phyloP scores from a whole-genome alignment of 257 asterid species.

The Petunia secreta region DNA sequence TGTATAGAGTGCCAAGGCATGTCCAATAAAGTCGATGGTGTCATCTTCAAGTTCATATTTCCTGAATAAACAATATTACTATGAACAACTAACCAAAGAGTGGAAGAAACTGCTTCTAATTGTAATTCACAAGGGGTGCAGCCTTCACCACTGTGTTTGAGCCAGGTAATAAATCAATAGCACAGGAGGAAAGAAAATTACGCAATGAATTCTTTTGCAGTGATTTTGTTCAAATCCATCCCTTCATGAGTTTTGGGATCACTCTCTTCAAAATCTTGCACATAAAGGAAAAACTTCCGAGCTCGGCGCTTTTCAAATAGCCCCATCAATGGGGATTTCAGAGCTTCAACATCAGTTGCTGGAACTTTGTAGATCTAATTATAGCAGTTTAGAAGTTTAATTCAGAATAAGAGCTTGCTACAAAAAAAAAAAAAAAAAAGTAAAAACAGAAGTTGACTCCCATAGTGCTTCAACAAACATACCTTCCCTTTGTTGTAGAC shows the following conservation, averaged over 20 bases:
- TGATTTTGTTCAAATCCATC: constrained; percentile 72
- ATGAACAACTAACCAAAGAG: constrained; percentile 15
- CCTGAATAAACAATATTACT: constrained; percentile 48
- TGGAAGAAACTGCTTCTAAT: constrained; percentile 11
- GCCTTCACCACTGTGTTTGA: constrained; percentile 21
- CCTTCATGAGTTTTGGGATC: constrained; percentile 85
- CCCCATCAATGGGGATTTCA: constrained; percentile 94
- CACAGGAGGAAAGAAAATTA: constrained; percentile 37
- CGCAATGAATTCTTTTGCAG: constrained; percentile 80
- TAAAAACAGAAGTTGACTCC: background rate
- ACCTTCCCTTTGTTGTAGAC: constrained; percentile 98
- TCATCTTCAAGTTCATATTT: constrained; percentile 94
- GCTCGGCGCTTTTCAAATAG: constrained; percentile 95
- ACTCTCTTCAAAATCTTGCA: constrained; percentile 86
- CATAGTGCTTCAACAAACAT: constrained; percentile 28
- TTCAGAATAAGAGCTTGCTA: constrained; percentile 12
- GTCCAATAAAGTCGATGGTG: constrained; percentile 92
- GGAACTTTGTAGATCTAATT: constrained; percentile 94
- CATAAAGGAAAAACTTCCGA: constrained; percentile 87
- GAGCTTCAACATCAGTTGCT: constrained; percentile 98
- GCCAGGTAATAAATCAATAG: constrained; percentile 10
- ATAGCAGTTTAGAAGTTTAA: constrained; percentile 27
- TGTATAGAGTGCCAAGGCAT: constrained; percentile 81
- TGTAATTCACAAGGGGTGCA: background rate
- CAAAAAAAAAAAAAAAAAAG: background rate